Percentiles rank a stretch among this genome's conserved stretches.
These are phyloP conservation scores for Pseudogymnoascus sp. DNA, from an alignment of 2,329 filamentous ascomycete species.

Conservation along the genomic window DNA sequence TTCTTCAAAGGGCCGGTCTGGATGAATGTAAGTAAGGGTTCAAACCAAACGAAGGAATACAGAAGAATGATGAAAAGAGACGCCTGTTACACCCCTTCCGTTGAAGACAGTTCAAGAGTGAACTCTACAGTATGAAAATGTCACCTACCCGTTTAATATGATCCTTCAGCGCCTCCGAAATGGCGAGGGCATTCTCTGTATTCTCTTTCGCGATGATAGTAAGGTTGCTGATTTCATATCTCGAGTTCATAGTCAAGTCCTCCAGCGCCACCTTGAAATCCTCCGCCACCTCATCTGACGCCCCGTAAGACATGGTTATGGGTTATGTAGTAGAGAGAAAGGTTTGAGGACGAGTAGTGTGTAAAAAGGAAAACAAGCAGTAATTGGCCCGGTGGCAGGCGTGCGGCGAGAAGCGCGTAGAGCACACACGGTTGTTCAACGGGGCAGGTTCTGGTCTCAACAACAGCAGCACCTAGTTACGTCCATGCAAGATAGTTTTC, in stretches of 20 bases:
- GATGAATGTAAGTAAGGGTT: constrained; percentile 33
- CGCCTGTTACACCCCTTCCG: constrained; percentile 19
- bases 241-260: constrained; percentile 83
- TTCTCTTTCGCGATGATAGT: constrained; percentile 97
- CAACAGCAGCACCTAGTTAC: constrained; percentile 29
- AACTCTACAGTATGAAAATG: constrained; percentile 16
- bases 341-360: background rate
- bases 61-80: constrained; percentile 13
- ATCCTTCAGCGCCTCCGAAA: constrained; percentile 81
- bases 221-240: constrained; percentile 93
- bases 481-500: constrained; percentile 30
- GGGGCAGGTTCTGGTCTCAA: constrained; percentile 9
- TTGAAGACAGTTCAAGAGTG: constrained; percentile 7
- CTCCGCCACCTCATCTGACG: constrained; percentile 77
- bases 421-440: background rate
- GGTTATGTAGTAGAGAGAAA: constrained; percentile 14
- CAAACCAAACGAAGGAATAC: constrained; percentile 24
- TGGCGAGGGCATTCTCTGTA: constrained; percentile 88
- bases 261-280: constrained; percentile 92
- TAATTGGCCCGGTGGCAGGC: background rate
- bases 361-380: background rate
- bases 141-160: constrained; percentile 86
- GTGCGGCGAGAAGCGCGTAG: background rate
- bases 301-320: constrained; percentile 56
- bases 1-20: constrained; percentile 86